Base-by-base conservation (phyloP, 2,329 filamentous ascomycete genomes). In the Phialemonium atrogriseum region DNA sequence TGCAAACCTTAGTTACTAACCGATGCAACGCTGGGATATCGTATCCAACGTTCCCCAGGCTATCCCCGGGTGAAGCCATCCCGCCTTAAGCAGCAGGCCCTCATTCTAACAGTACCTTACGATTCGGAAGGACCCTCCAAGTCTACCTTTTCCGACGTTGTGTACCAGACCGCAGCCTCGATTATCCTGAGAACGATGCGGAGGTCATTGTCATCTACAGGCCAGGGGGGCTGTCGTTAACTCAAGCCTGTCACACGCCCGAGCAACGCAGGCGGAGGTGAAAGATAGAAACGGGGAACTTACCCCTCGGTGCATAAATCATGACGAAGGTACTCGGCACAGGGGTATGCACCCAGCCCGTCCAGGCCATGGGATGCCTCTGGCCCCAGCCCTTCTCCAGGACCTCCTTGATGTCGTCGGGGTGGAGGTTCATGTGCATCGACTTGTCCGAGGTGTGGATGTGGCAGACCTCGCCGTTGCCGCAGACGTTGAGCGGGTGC, bases 381-480 rank as follows among this genome's bases (percentile, higher is more conserved):
- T 93, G 77, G 1, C 81, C 87, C 85, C 86, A 93, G 2, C 84
- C 83, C 39, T 75, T 77, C 43, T 78, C 70, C 15, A 94, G 59
- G 12, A 91, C 70, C 31, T 80, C 64, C 45, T 68, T 73, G 31
- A 82, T 83, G 50, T 93, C 86, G 24, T 80, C 72, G 0, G 84
- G 84, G 48, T 91, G 84, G 32, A 94, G 66, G 29, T 77, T 84
- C 59, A 91, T 65, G 55, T 93, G 86, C 68, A 91, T 65, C 4
- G 77, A 82, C 38, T 80, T 73, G 43, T 91, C 85, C 15, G 70
- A 77, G 29, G 78, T 73, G 55, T 93, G 86, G 9, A 85, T 74
- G 52, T 94, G 86, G 46, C 76, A 82, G 25, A 93, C 72, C 57
- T 93, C 86, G n/a, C 84, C 84, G 43, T 80, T 73, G 45, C 80